A percentile compares a stretch with the other conserved stretches of the same genome.
Evolutionary conservation across 805 yeast genomes (phyloP).

Genomic region (Candida montana): DNA sequence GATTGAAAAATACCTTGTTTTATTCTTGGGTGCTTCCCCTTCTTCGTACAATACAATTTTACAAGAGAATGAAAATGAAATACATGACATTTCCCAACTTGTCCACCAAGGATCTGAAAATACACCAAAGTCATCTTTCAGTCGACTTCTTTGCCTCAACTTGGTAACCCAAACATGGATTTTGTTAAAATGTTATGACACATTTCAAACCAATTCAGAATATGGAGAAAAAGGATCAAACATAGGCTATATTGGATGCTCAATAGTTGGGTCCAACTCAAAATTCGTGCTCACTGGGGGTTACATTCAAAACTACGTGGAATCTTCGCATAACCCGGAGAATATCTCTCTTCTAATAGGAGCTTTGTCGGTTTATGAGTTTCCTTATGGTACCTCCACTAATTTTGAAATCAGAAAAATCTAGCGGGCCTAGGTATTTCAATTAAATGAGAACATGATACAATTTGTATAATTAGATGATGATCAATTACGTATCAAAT

Average conservation of each 20-base stretch:
- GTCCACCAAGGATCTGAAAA: background rate
- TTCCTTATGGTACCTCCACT: too few species aligned
- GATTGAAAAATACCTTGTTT: constrained; percentile 17
- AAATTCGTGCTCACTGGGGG: constrained; percentile 17
- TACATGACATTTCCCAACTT: constrained; percentile 16
- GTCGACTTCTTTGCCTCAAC: constrained; percentile 13
- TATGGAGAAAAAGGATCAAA: background rate
- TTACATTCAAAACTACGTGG: constrained; percentile 8
- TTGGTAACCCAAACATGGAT: constrained; percentile 16
- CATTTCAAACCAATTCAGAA: background rate
- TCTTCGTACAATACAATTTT: background rate
- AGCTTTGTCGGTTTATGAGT: too few species aligned
- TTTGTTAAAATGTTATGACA: constrained; percentile 11
- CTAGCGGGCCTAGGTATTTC: too few species aligned
- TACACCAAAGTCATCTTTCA: constrained; percentile 4
- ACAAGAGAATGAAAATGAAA: background rate
- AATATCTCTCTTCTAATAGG: background rate
- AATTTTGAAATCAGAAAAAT: too few species aligned
- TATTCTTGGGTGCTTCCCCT: constrained; percentile 17
- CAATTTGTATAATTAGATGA: too few species aligned
- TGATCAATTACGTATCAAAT: too few species aligned
- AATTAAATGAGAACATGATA: too few species aligned
- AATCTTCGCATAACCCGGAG: background rate
- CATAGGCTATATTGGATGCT: constrained; percentile 10
- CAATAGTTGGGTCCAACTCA: constrained; percentile 10